phyloP scores from a whole-genome alignment of 345 rosid species.

The Eucalyptus regnans region DNA sequence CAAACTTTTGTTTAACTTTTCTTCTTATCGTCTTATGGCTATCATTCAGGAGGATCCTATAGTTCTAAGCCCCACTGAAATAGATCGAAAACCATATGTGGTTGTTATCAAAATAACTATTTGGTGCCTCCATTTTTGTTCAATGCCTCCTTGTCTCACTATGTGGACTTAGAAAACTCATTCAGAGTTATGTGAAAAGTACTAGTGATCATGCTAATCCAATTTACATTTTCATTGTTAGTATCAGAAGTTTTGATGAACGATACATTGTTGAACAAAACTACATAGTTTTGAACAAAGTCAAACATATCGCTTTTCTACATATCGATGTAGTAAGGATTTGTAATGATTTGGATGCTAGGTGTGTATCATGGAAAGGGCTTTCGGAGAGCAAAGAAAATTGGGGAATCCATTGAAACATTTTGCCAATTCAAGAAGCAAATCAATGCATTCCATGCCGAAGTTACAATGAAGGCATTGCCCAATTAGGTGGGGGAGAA shows the following conservation, averaged over 20 bases:
- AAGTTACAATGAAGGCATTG: fast-evolving
- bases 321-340: too few relatives aligned
- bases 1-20: too few relatives aligned
- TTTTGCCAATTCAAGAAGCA: too few relatives aligned
- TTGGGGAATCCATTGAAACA: too few relatives aligned
- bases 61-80: too few relatives aligned
- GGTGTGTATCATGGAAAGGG: neutral
- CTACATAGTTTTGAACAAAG: neutral
- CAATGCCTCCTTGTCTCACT: neutral
- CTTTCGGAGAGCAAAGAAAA: too few relatives aligned
- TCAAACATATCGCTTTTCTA: too few relatives aligned
- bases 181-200: neutral
- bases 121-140: neutral
- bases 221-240: neutral
- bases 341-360: neutral
- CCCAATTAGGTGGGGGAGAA: too few relatives aligned
- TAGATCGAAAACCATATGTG: neutral
- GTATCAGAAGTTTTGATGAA: too few relatives aligned
- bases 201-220: neutral
- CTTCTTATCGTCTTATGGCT: neutral
- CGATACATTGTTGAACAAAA: too few relatives aligned
- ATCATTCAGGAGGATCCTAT: fast-evolving
- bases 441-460: too few relatives aligned
- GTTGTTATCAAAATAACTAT: neutral
- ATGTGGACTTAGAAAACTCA: neutral